These are phyloP conservation scores for Elsinoe ampelina DNA, from an alignment of 2,329 filamentous ascomycete species.

Conservation along the genomic window DNA sequence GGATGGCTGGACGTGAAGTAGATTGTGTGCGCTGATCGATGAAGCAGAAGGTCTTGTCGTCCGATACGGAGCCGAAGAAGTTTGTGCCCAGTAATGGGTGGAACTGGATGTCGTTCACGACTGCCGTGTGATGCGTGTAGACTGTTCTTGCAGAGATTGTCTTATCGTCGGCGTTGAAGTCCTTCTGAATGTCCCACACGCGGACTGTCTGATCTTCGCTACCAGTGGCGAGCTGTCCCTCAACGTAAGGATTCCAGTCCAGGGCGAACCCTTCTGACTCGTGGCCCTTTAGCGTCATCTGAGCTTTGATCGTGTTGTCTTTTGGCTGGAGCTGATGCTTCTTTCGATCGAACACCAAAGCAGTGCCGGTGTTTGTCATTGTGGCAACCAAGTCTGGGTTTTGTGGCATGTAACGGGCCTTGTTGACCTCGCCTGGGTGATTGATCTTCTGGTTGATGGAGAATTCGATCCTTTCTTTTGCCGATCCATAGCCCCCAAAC, in stretches of 20 bases:
- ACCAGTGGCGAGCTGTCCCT: slow-evolving; percentile 77
- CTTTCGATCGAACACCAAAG: slow-evolving; percentile 90
- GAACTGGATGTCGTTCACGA: slow-evolving; percentile 95
- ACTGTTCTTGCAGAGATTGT: slow-evolving; percentile 60
- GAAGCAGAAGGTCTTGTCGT: slow-evolving; percentile 87
- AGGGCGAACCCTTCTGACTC: slow-evolving; percentile 83
- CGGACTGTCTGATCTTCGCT: slow-evolving; percentile 88
- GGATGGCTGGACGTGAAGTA: slow-evolving; percentile 42
- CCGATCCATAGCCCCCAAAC: slow-evolving; percentile 82
- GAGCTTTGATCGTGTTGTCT: slow-evolving; percentile 57
- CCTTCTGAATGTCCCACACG: slow-evolving; percentile 75
- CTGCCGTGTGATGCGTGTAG: slow-evolving; percentile 80
- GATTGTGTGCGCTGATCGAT: slow-evolving; percentile 66
- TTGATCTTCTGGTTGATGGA: slow-evolving; percentile 92
- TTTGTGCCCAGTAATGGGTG: slow-evolving; percentile 70
- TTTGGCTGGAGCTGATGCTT: slow-evolving; percentile 75
- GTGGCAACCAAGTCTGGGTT: slow-evolving; percentile 96
- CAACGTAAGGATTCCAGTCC: slow-evolving; percentile 78
- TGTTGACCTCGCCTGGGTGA: slow-evolving; percentile 95
- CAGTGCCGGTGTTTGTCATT: slow-evolving; percentile 74
- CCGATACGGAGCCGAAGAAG: slow-evolving; percentile 86
- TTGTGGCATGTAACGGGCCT: slow-evolving; percentile 93
- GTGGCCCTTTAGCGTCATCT: slow-evolving; percentile 80
- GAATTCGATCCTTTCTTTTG: slow-evolving; percentile 72
- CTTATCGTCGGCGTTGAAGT: slow-evolving; percentile 60